Base-by-base conservation (phyloP, 495 filamentous ascomycete species). In the Annulohypoxylon moriforme region DNA sequence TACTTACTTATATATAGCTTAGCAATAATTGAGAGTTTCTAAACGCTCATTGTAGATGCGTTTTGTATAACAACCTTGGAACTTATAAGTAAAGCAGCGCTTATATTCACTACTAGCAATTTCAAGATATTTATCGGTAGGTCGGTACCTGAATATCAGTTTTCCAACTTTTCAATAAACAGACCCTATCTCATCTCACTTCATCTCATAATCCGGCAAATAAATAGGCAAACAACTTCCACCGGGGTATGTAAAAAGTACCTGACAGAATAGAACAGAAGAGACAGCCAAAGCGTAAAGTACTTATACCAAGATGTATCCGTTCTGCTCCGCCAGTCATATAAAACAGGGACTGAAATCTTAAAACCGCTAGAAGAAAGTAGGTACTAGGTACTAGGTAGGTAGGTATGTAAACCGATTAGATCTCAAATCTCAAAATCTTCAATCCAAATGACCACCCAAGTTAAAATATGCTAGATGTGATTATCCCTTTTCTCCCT, bases 231-330 rank as follows among this genome's bases (percentile, higher is more conserved):
- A 42, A 16, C 38, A 44, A 18, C 40, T 44, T 44, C n/a, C 40
- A 44, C 40, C 40, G 40, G 40, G 40, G 40, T 44, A 44, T 44
- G 40, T 44, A 44, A 44, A 44, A 44, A 44, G 40, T 20, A 44
- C 40, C 40, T 44, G 6, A 44, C 40, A 44, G 40, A 4, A 8
- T 20, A 44, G 40, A 44, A 44, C 36, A 40, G 40, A 44, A 44
- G 16, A 18, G 20, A 44, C 40, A 44, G 16, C n/a, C 18, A 44
- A 44, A 44, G 40, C n/a, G 40, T 18, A 18, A n/a, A 44, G n/a
- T 16, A 42, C 11, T 4, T 42, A 44, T 44, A 44, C 40, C 40
- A 20, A 44, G n/a, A 27, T 42, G 47, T 65, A 46, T 64, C 62
- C 49, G 22, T 36, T 55, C 49, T 31, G 33, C 29, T 38, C 65